Base-by-base conservation (phyloP, 176 grass and related monocot genomes). In the Avena sativa region DNA sequence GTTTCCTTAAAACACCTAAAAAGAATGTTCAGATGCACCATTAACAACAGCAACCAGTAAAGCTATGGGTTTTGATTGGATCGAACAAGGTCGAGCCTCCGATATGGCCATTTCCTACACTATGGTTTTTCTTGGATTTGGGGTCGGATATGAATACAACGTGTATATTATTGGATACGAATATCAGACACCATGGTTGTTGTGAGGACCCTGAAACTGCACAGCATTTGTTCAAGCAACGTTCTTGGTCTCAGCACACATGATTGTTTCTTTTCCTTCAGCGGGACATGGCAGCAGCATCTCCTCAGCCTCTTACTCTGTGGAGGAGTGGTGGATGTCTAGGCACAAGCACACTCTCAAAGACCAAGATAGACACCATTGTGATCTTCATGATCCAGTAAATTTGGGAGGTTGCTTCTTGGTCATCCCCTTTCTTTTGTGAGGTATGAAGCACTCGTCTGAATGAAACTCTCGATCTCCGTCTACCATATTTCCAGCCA, bases 121-220 rank as follows among this genome's bases (percentile, higher is more conserved):
- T 17, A 28, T 51, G 47, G 47, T 51, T 75, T 75, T 75, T 75
- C 72, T 15, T 52, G 72, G 72, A 52, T 51, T 75, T 15, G 23
- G 25, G 72, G 72, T 52, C 13, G 0, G 47, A 75, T 75, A 75
- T 52, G 21, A 74, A 75, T 28, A 75, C 12, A 74, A 51, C 8
- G 13, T 75, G 13, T 6, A 75, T 75, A 51, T 75, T 75, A 15
- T 51, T 26, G 1, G 49, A 51, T 50, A 74, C 6, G 44, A 72
- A 62, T 25, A 74, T 25, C 11, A 6, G 44, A 74, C 38, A 40
- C 4, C 38, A 40, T 40, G 38, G 38, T 40, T 57, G 17, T 20
- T 57, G 16, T 57, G 16, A 57, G 55, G 16, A 20, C 16, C 15
- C 55, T 20, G 55, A 57, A 57, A 57, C 55, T 57, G 55, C 16